Evolutionary conservation across 225 moss, liverwort and hornwort genomes (phyloP), one percentile per base, ranked within the genome.

Genomic region (Physcomitrellopsis africana): DNA sequence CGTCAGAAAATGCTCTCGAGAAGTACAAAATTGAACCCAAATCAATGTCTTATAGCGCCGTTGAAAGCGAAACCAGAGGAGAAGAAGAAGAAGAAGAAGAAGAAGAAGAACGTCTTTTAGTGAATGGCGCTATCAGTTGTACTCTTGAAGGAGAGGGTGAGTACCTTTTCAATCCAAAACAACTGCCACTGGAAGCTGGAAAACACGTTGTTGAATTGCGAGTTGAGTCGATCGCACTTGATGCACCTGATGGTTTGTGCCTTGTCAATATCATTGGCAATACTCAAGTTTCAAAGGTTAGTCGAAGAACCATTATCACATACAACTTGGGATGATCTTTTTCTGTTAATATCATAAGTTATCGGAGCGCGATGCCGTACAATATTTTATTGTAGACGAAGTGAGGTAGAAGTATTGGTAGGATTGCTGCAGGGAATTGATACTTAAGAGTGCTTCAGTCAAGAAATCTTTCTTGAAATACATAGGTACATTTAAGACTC

Each of bases 241-340:
- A 70, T 63, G 85, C 82, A 72, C 65, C 77, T 48, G 84, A 81
- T 55, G 86, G 84, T n/a, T n/a, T 81, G 58, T 91, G 93, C 82
- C 51, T 60, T 41, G 86, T 94, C 76, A 78, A 79, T 48, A 47
- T 94, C 22, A 26, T 92, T 57, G 93, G 92, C 26, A 94, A 90
- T 63, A 86, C 92, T 18, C 93, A 94, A 67, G 88, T 94, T 49
- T 94, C 92, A 74, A 86, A 90, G 93, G 93, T 94, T 83, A 52
- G 79, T 80, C 47, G 44, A 59, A 47, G 22, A 22, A 27, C 3
- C 41, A 62, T 51, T 13, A 72, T 72, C 13, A 32, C 17, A 62
- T 46, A 10, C 57, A 46, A 8, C 41, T 9, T 37, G 32, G 7
- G 32, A 2, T 37, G 32, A 4, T 37, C 32, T 4, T 37, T 37